Evolutionary conservation across 1,139 yeast genomes (phyloP), one percentile per base, ranked within the genome.

Genomic region (Scheffersomyces illinoinensis): DNA sequence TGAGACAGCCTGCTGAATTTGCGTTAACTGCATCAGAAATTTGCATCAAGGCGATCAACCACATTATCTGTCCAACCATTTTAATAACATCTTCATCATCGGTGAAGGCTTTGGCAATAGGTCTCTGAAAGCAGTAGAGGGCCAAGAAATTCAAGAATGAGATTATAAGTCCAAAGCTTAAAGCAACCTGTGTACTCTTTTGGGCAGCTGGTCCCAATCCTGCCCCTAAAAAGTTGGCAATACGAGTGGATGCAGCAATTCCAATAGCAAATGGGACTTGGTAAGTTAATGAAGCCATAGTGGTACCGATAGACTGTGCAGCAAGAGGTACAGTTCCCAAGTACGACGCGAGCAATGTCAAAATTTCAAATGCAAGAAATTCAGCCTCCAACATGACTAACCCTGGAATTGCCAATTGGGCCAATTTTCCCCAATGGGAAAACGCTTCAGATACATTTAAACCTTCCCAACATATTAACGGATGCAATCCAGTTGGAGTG

Each of bases 361-460:
- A 76, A 47, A 89, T 81, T 68, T 89, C 95, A 70, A 88, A 89
- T 0, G 93, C 90, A 61, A 89, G 71, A 61, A 88, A 88, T 68
- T 89, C 95, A 1, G 92, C 88, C 65, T 88, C 89, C 47, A 89
- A 76, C 92, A 89, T 89, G 5, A 89, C 75, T 33, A 89, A 84
- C 5, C 93, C 93, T 0, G 95, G 93, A 47, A 89, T 71, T 0
- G 93, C 87, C 61, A 85, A 75, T 47, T 68, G 65, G n/a, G 82
- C 71, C 58, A 85, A 70, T 58, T 73, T 79, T 5, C 73, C 72
- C 89, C 89, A 85, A 26, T 79, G 78, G 52, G 67, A 66, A 61
- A 82, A 82, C 1, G 81, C 66, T 14, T 62, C 69, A n/a, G 57
- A 54, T 4, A 68, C 52, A 49, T 66, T 62, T 53, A 77, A 69